Evolutionary conservation across 768 basidiomycete genomes (phyloP), one percentile per base, ranked within the genome.

Genomic region (Tephrocybe sp.): DNA sequence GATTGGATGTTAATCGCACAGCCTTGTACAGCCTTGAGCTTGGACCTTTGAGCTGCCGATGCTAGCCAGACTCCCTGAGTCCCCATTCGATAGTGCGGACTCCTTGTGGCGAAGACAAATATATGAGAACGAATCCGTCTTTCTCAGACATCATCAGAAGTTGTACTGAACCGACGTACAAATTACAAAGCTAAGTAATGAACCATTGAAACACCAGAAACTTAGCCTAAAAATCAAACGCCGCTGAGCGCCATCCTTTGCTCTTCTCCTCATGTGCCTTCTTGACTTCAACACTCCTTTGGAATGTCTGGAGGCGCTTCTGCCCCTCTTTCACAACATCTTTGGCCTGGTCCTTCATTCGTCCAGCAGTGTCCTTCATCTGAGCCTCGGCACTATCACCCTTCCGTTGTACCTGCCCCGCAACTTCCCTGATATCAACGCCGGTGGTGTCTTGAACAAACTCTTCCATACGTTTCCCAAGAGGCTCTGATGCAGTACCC

Each of bases 241-340:
- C 77, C 0, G 60, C 47, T 44, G 78, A 82, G 60, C 74, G 53
- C 81, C 81, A 83, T 0, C 80, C 81, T 0, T 43, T 32, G 2
- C 25, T 60, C 43, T 54, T 59, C 54, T 62, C 60, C 63, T 82
- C 80, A 21, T 60, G 48, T 9, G 37, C 45, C 21, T 53, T 62
- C 67, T 80, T 82, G 25, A 60, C 60, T 25, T 68, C 64, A 1
- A 82, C 74, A 2, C 68, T 73, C 37, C 64, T 65, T 59, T 64
- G 70, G 54, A 83, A 82, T 19, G 71, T 70, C 26, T 66, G 51
- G 0, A 78, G 63, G 49, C 69, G 64, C 49, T 55, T 61, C 26
- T 61, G 48, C 2, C 51, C 50, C 16, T 55, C 62, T 64, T 75
- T 79, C 19, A 62, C 60, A 12, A 65, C 30, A 4, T 61, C 69